Evolutionary conservation across 306 rosid genomes (phyloP).

Genomic region (Prinsepia uniflora): DNA sequence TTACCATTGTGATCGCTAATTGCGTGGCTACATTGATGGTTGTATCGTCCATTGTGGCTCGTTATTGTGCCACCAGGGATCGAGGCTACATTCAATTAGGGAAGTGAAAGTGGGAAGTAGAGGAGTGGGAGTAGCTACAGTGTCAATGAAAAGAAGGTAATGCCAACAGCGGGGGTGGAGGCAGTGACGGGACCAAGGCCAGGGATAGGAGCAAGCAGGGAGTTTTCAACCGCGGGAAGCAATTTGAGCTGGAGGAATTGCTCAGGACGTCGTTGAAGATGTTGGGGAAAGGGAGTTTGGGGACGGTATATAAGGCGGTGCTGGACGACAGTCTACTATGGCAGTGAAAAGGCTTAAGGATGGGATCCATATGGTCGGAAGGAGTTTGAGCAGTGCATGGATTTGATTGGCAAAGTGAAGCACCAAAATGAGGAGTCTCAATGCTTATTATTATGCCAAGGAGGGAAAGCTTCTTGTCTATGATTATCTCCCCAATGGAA

Average conservation of each 20-base stretch:
- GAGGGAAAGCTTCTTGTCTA: constrained; percentile 97
- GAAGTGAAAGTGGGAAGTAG: constrained; percentile 63
- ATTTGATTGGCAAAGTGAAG: constrained; percentile 78
- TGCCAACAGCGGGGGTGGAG: constrained; percentile 53
- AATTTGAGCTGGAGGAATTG: constrained; percentile 90
- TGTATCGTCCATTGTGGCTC: constrained; percentile 65
- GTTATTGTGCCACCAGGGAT: constrained; percentile 65
- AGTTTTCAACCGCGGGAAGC: constrained; percentile 71
- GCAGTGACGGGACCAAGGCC: constrained; percentile 73
- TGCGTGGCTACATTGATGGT: constrained; percentile 67
- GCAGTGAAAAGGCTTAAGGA: constrained; percentile 92
- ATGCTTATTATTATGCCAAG: constrained; percentile 85
- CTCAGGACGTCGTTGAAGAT: constrained; percentile 93
- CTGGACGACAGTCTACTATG: constrained; percentile 69
- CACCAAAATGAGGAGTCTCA: constrained; percentile 68
- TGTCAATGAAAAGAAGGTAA: constrained; percentile 70
- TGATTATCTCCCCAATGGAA: constrained; percentile 92
- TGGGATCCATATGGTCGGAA: constrained; percentile 71
- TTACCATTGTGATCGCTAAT: constrained; percentile 67
- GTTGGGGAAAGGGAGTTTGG: constrained; percentile 96
- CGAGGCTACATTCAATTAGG: constrained; percentile 48
- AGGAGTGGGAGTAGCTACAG: constrained; percentile 75
- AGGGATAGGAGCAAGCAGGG: constrained; percentile 76
- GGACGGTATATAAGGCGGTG: constrained; percentile 86
- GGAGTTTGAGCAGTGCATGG: constrained; percentile 97